Evolutionary conservation across 108 stramenopile species (phyloP).

Genomic region (Cyclotella baltica): DNA sequence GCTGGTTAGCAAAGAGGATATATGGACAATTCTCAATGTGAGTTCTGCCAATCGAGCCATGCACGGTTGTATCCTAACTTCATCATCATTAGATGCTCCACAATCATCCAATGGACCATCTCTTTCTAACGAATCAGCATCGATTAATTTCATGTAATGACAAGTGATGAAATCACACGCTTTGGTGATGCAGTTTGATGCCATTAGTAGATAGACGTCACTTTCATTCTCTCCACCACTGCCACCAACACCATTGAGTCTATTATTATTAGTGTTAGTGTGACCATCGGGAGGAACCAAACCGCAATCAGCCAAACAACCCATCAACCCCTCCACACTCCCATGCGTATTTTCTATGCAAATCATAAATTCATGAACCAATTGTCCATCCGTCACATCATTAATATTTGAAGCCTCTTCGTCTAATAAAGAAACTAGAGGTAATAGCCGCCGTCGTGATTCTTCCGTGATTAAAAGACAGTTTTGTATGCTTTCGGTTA

Average conservation of each 20-base stretch:
- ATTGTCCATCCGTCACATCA: neutral
- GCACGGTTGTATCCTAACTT: constrained; percentile 35
- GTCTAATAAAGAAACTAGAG: constrained; percentile 33
- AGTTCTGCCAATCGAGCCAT: constrained; percentile 76
- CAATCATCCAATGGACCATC: constrained; percentile 32
- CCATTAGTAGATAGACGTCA: constrained; percentile 52
- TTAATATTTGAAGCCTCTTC: constrained; percentile 11
- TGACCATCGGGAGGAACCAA: constrained; percentile 7
- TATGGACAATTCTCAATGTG: constrained; percentile 50
- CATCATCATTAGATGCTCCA: constrained; percentile 12
- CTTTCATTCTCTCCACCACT: constrained; percentile 13
- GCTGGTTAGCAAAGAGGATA: too few relatives aligned
- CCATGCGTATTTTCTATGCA: constrained; percentile 29
- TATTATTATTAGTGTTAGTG: neutral
- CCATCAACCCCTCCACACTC: constrained; percentile 22
- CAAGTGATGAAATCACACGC: constrained; percentile 31
- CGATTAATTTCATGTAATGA: constrained; percentile 33
- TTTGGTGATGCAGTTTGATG: constrained; percentile 44
- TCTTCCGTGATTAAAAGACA: constrained; percentile 45
- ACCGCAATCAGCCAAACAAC: constrained; percentile 35
- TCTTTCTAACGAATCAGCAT: constrained; percentile 33
- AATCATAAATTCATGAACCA: constrained; percentile 30
- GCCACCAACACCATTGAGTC: neutral
- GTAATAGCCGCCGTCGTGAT: constrained; percentile 41
- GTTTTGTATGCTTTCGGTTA: constrained; percentile 49